These are phyloP conservation scores for Scleroderma bovista DNA, from an alignment of 768 basidiomycete genomes.

Conservation along the genomic window DNA sequence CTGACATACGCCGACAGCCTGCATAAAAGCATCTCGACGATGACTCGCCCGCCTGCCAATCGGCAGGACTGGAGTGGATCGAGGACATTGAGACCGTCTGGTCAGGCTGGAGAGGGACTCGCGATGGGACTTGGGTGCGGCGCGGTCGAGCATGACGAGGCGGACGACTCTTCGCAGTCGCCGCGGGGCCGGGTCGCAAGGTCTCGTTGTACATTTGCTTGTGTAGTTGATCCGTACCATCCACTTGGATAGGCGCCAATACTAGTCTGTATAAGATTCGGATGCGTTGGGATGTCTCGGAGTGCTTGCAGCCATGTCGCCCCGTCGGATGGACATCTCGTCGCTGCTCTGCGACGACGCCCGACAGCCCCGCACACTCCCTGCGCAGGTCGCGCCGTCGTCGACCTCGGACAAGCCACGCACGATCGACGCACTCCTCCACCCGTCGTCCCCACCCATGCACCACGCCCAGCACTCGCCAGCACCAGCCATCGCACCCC, in stretches of 20 bases:
- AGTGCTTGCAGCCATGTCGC: constrained; percentile 46
- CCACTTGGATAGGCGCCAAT: constrained; percentile 4
- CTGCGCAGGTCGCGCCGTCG: no score
- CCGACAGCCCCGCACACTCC: no score
- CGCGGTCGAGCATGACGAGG: constrained; percentile 36
- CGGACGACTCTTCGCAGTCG: constrained; percentile 59
- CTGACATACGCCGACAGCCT: constrained; percentile 36
- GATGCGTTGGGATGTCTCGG: no score
- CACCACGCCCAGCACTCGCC: background rate
- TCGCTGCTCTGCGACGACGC: constrained; percentile 63
- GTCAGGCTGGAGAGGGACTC: constrained; percentile 64
- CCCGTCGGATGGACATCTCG: constrained; percentile 69
- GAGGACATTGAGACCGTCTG: constrained; percentile 88
- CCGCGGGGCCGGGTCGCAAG: constrained; percentile 78
- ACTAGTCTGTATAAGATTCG: background rate
- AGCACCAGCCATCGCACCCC: no score
- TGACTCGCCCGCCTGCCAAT: constrained; percentile 55
- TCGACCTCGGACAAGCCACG: constrained; percentile 18
- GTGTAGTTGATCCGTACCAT: background rate
- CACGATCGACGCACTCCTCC: constrained; percentile 16
- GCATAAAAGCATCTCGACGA: constrained; percentile 87
- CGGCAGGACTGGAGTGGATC: constrained; percentile 63
- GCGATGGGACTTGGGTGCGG: constrained; percentile 91
- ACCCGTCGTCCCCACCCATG: constrained; percentile 4
- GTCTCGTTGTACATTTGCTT: constrained; percentile 73